These are phyloP conservation scores for Salix arbutifolia DNA, from an alignment of 345 rosid genomes.

Conservation along the genomic window DNA sequence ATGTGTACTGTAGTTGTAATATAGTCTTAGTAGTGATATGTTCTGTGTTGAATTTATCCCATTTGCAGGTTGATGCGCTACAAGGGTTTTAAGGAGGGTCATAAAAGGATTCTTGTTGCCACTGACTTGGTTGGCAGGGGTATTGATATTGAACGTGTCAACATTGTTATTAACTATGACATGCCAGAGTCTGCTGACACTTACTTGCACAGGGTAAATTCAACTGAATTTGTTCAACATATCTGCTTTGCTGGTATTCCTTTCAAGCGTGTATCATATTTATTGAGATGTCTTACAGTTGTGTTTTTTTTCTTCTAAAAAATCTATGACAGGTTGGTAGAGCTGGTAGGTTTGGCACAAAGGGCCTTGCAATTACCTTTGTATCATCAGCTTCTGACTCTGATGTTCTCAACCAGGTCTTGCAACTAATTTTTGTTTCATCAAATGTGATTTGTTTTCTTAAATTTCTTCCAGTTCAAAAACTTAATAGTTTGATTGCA, in stretches of 20 bases:
- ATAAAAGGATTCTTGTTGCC: slow-evolving; percentile 93
- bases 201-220: slow-evolving; percentile 82
- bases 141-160: slow-evolving; percentile 95
- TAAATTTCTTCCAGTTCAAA: neutral
- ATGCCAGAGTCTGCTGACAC: slow-evolving; percentile 99
- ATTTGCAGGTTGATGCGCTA: slow-evolving; percentile 77
- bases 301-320: neutral
- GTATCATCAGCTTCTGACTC: slow-evolving; percentile 90
- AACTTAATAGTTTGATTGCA: slow-evolving; percentile 18
- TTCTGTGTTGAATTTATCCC: neutral
- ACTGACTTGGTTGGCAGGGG: slow-evolving; percentile 97
- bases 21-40: neutral
- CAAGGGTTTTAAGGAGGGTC: slow-evolving; percentile 98
- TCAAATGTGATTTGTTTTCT: neutral
- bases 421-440: neutral
- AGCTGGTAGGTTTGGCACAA: slow-evolving; percentile 99
- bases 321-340: slow-evolving; percentile 66
- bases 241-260: neutral
- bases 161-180: slow-evolving; percentile 96
- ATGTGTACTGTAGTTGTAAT: neutral
- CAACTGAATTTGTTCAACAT: neutral
- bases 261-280: neutral
- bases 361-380: slow-evolving; percentile 95
- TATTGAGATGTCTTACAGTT: neutral
- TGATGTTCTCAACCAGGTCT: slow-evolving; percentile 89